phyloP scores from a whole-genome alignment of 805 yeast genomes.

The Wickerhamiella occidentalis region DNA sequence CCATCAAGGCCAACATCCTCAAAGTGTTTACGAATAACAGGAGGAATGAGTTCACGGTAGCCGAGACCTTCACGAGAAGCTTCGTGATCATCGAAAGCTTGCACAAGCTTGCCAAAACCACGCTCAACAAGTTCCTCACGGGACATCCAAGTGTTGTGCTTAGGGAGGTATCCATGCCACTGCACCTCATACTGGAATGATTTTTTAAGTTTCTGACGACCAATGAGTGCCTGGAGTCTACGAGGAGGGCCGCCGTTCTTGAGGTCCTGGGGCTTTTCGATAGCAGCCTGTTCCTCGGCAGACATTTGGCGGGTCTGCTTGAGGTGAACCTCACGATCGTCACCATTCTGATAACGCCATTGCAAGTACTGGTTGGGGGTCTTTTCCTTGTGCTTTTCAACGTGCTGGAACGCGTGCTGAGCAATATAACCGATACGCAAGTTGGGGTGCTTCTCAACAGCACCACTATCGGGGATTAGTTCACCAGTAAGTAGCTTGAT shows the following conservation, averaged over 20 bases:
- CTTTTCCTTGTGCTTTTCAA: slow-evolving; percentile 92
- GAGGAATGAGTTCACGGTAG: slow-evolving; percentile 85
- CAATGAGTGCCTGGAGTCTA: slow-evolving; percentile 85
- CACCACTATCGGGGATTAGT: slow-evolving; percentile 71
- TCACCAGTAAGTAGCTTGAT: slow-evolving; percentile 91
- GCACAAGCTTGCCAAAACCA: slow-evolving; percentile 83
- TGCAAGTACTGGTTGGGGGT: slow-evolving; percentile 96
- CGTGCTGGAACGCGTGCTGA: slow-evolving; percentile 96
- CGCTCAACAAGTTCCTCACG: slow-evolving; percentile 67
- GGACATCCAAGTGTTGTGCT: slow-evolving; percentile 86
- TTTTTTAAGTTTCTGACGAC: slow-evolving; percentile 93
- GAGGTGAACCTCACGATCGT: slow-evolving; percentile 89
- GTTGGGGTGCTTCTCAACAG: slow-evolving; percentile 95
- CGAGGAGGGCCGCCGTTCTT: slow-evolving; percentile 84
- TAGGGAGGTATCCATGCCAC: slow-evolving; percentile 88
- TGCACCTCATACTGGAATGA: slow-evolving; percentile 93
- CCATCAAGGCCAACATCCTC: slow-evolving; percentile 97
- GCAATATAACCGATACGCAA: slow-evolving; percentile 97
- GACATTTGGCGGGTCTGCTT: slow-evolving; percentile 86
- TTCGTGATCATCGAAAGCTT: slow-evolving; percentile 96
- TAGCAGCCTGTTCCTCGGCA: slow-evolving; percentile 60
- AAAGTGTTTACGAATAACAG: slow-evolving; percentile 89
- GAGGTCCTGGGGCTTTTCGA: slow-evolving; percentile 66
- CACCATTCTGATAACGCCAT: slow-evolving; percentile 97
- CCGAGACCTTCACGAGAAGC: slow-evolving; percentile 99